phyloP scores from a whole-genome alignment of 2,329 filamentous ascomycete species.

The Nemania sp. region DNA sequence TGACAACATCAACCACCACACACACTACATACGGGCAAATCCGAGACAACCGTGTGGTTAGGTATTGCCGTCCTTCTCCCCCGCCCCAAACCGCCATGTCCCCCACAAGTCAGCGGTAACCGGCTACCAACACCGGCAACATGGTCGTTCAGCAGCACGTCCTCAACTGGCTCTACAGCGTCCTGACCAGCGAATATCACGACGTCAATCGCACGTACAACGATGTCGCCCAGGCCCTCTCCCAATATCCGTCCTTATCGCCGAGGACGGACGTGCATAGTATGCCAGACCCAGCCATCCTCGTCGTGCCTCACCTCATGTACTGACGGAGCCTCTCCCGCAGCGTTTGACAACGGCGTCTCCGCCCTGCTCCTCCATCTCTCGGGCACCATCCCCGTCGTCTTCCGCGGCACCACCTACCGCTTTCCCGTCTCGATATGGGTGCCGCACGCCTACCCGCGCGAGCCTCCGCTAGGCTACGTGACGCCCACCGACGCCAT shows the following conservation, averaged over 20 bases:
- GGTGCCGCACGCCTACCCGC: conserved; percentile 89
- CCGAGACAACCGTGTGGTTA: too few relatives aligned
- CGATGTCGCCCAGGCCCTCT: conserved; percentile 82
- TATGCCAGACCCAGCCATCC: conserved; percentile 50
- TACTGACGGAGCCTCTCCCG: conserved; percentile 7
- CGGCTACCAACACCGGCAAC: conserved; percentile 35
- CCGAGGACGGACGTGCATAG: conserved; percentile 95
- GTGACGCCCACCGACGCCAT: conserved; percentile 88
- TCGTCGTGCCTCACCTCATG: not conserved
- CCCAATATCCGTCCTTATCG: conserved; percentile 76
- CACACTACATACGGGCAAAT: too few relatives aligned
- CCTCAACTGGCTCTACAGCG: conserved; percentile 93
- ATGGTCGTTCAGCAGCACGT: conserved; percentile 85
- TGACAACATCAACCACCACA: too few relatives aligned
- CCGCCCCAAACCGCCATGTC: conserved; percentile 26
- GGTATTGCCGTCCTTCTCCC: not conserved
- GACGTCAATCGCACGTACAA: conserved; percentile 92
- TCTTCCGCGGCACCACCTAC: conserved; percentile 87
- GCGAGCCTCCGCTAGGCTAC: conserved; percentile 83
- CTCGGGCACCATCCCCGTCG: conserved; percentile 85
- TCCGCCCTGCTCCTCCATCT: conserved; percentile 87
- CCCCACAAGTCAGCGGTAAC: conserved; percentile 25
- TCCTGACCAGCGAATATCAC: conserved; percentile 86
- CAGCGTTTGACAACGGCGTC: conserved; percentile 86
- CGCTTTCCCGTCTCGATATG: conserved; percentile 91